These are phyloP conservation scores for Paralagenidium karlingii DNA, from an alignment of 352 stramenopile species.

Conservation along the genomic window DNA sequence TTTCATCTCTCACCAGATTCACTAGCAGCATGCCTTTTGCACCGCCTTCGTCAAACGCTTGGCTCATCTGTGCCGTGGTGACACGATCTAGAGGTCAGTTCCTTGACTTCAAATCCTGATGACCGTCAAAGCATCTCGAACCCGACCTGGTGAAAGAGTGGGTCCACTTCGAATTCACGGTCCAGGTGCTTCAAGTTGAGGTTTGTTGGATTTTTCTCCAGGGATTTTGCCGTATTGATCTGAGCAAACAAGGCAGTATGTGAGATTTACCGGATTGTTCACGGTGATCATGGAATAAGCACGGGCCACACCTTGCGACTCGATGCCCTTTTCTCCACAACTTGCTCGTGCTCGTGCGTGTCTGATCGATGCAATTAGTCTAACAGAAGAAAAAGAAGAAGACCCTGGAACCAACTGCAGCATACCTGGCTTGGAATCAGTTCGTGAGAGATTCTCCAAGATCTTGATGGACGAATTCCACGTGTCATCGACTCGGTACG, in stretches of 20 bases:
- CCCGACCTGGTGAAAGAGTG: slow-evolving; percentile 78
- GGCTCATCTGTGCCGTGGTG: slow-evolving; percentile 43
- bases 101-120: slow-evolving; percentile 1
- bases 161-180: slow-evolving; percentile 79
- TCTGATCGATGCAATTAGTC: not conserved
- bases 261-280: not conserved
- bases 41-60: slow-evolving; percentile 86
- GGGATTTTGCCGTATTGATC: slow-evolving; percentile 3
- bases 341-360: slow-evolving; percentile 7
- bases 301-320: not conserved
- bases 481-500: slow-evolving; percentile 96
- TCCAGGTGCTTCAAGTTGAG: slow-evolving; percentile 83
- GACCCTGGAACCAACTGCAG: not conserved
- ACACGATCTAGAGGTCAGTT: not conserved
- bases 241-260: not conserved
- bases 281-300: no score
- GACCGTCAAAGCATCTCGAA: not conserved
- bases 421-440: slow-evolving; percentile 6
- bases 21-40: slow-evolving; percentile 88
- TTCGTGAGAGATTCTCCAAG: slow-evolving; percentile 93
- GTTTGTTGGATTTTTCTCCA: slow-evolving; percentile 82
- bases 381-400: not conserved
- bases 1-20: slow-evolving; percentile 35
- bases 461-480: slow-evolving; percentile 96
- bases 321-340: not conserved